Evolutionary conservation across 192 early-diverging fungal genomes (phyloP).

Genomic region (Backusella parvicylindrica): DNA sequence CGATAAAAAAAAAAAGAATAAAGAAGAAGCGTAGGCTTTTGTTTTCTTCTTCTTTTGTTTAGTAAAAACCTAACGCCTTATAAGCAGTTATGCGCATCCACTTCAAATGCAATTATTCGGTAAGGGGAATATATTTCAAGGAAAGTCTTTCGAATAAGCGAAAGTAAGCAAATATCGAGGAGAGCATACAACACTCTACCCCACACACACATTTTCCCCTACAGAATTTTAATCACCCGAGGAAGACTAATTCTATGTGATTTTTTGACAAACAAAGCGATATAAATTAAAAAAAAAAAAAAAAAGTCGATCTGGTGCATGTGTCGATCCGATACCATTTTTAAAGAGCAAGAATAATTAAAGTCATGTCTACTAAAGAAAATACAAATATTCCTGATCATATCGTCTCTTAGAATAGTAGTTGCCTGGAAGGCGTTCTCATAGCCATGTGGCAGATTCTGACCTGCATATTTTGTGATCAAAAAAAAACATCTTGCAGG

Average conservation of each 20-base stretch:
- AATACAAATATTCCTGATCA: too few relatives aligned
- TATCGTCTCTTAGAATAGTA: not conserved
- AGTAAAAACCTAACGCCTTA: not conserved
- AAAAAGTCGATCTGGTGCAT: not conserved
- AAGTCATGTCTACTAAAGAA: too few relatives aligned
- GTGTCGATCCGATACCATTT: not conserved
- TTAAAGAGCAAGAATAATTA: not conserved
- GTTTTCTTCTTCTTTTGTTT: not conserved
- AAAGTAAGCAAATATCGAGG: not conserved
- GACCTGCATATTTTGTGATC: not conserved
- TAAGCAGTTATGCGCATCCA: not conserved
- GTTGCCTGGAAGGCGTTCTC: not conserved
- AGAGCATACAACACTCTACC: not conserved
- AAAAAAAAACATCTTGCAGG: not conserved
- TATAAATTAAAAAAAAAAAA: not conserved
- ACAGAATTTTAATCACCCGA: not conserved
- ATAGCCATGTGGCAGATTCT: not conserved
- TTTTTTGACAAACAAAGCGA: not conserved
- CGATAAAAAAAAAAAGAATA: too few relatives aligned
- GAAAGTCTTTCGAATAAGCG: not conserved
- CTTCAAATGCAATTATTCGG: not conserved
- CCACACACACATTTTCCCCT: not conserved
- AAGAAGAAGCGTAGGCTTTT: not conserved
- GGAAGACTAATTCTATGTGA: not conserved
- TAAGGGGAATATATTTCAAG: not conserved